These are phyloP conservation scores for Thermothielavioides terrestris DNA, from an alignment of 495 filamentous ascomycete species.

Conservation along the genomic window DNA sequence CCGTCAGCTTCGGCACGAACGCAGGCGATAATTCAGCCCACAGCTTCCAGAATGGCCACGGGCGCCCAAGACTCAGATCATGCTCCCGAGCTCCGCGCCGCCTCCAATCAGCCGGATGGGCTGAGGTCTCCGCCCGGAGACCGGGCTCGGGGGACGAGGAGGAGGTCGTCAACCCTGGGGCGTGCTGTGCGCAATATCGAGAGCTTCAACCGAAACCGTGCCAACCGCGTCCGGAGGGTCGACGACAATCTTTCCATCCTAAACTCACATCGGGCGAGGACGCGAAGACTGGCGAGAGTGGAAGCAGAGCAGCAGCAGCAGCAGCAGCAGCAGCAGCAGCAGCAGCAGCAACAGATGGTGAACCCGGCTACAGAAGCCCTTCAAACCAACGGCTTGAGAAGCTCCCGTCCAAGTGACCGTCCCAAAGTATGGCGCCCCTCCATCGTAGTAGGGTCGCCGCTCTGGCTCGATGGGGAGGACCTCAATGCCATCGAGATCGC, in stretches of 20 bases:
- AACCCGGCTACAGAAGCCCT: neutral
- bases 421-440: conserved; percentile 17
- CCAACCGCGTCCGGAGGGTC: neutral
- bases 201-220: conserved; percentile 12
- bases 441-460: conserved; percentile 15
- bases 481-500: conserved; percentile 32
- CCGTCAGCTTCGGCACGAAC: neutral
- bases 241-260: neutral
- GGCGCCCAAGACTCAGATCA: neutral
- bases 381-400: neutral
- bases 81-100: neutral
- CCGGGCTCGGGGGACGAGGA: neutral
- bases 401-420: neutral
- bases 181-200: neutral
- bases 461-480: conserved; percentile 28
- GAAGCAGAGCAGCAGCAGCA: neutral
- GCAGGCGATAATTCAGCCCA: too few relatives aligned
- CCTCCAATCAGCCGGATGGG: neutral
- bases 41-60: neutral
- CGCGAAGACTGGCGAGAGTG: conserved; percentile 8
- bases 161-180: neutral
- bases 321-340: neutral
- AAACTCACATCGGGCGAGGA: neutral
- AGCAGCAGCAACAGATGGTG: neutral
- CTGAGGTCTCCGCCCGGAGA: neutral